phyloP scores from a whole-genome alignment of 371 early-diverging fungal genomes.

The Nematocida displodere region DNA sequence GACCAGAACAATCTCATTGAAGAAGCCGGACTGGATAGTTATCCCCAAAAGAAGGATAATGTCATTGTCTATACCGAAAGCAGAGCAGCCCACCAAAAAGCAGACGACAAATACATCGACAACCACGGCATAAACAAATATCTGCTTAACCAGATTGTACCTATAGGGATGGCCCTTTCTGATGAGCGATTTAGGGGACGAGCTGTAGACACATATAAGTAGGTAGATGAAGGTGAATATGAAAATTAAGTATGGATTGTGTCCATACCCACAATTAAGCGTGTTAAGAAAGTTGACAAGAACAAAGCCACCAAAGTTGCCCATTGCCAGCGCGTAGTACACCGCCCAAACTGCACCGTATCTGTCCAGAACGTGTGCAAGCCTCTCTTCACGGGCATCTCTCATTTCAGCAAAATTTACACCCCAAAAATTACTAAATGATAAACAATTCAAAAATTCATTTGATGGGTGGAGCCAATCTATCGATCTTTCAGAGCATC shows the following conservation, averaged over 20 bases:
- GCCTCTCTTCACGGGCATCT: too few relatives aligned
- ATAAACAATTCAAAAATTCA: too few relatives aligned
- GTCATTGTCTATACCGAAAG: neutral
- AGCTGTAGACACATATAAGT: neutral
- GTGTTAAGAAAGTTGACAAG: too few relatives aligned
- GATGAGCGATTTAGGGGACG: neutral
- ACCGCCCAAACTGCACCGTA: too few relatives aligned
- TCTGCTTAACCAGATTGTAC: neutral
- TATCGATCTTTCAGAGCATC: too few relatives aligned
- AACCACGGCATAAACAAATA: neutral
- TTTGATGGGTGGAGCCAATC: too few relatives aligned
- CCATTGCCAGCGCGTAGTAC: too few relatives aligned
- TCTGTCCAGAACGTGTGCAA: too few relatives aligned
- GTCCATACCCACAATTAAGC: neutral
- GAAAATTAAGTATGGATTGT: conserved; percentile 9
- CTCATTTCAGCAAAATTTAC: too few relatives aligned
- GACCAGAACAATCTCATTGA: neutral
- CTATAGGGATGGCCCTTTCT: neutral
- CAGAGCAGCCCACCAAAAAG: neutral
- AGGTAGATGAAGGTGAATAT: neutral
- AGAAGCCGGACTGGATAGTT: neutral
- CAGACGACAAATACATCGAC: neutral
- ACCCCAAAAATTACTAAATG: too few relatives aligned
- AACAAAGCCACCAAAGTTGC: too few relatives aligned
- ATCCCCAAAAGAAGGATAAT: neutral